Evolutionary conservation across 495 filamentous ascomycete species (phyloP), one percentile per base, ranked within the genome.

Genomic region (Neurospora tetraspora): DNA sequence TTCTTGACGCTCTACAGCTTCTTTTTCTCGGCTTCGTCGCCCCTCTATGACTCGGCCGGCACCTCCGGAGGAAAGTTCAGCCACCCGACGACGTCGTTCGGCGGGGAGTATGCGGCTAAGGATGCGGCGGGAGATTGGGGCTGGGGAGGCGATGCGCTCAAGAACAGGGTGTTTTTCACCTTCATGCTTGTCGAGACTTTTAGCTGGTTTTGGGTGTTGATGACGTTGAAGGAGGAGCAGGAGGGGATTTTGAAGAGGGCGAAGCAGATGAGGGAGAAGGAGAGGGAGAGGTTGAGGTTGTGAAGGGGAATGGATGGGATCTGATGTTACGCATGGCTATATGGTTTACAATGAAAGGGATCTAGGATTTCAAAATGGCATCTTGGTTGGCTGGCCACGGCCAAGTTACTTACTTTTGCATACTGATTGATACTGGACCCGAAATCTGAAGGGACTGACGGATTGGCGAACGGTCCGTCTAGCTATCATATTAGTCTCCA

Each of bases 141-240:
- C 39, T 82, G 80, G 82, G 82, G 81, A 72, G 75, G 79, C 79
- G 91, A 88, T 72, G 88, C 89, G 40, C 77, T 96, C 77, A 92
- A 93, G 82, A 94, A 93, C 77, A 81, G 91, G 36, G 85, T 95
- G 8, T 89, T 96, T 12, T 96, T 97, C 77, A 90, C 92, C 0
- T 96, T 91, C 82, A 89, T 87, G 16, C 94, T 96, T 78, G 79
- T 96, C 81, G 94, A 97, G 84, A 90, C 94, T 81, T 83, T 93
- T 77, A 86, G 88, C 70, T 97, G 93, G 94, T 92, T 96, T 79
- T 97, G 93, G 93, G 91, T 92, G 34, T 86, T 82, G 81, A 81
- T 87, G 27, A 88, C 84, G 47, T 75, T 89, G 74, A 82, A 84
- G 71, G 85, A 88, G 74, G 85, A 88, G 81, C 75, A 81, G 47